Base-by-base conservation (phyloP, 768 basidiomycete genomes). In the Mycena epipterygia region DNA sequence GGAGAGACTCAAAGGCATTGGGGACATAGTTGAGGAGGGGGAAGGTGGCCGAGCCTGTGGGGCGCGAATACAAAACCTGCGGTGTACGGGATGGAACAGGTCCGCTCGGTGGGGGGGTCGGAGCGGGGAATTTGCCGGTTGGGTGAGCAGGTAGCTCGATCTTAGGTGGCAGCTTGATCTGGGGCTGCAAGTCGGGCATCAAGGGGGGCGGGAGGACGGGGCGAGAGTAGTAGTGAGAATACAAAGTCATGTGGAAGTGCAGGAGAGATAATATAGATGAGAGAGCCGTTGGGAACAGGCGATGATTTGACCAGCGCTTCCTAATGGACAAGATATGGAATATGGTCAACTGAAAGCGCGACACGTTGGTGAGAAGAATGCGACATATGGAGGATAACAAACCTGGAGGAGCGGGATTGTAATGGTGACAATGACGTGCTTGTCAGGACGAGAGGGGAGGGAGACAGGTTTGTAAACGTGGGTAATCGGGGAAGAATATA, bases 21-120 rank as follows among this genome's bases (percentile, higher is more conserved):
- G 92, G 91, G 64, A 94, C 85, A 70, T 92, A 92, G 76, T 91
- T 93, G 64, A 94, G 86, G 16, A 93, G 83, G 0, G 93, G 93
- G 74, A 93, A 93, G 70, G 73, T 49, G 52, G 55, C 59, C 55
- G 69, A 70, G 58, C 64, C 74, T n/a, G 59, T 63, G 13, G 71
- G 64, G n/a, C 61, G 64, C 25, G 71, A 70, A 46, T 75, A 74
- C 11, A 70, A 56, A 16, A 32, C 35, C 44, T 70, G 37, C n/a
- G 66, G 59, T 33, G 56, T 27, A 19, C 46, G 3, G 21, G 53
- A 23, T 29, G 32, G 42, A 41, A 63, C 17, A 16, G 42, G 67
- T 13, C 25, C 56, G 37, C 27, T 27, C 29, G 70, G 64, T 19
- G 72, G 64, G 29, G 73, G 60, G 14, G 65, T 70, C 0, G 70